Evolutionary conservation across 192 early-diverging fungal genomes (phyloP), one percentile per base, ranked within the genome.

Genomic region (Spizellomyces sp.): DNA sequence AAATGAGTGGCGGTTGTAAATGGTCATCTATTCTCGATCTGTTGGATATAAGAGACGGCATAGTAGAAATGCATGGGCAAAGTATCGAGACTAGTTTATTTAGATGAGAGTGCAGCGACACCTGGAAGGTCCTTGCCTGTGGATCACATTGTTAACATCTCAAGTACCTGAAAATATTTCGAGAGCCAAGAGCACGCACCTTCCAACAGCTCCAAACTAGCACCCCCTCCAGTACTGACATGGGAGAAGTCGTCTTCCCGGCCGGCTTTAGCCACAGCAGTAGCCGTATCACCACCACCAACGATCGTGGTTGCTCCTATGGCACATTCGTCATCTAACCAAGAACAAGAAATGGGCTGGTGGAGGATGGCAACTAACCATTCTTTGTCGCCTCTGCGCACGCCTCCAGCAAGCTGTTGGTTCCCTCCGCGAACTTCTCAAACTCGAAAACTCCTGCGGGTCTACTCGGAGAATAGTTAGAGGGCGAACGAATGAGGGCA

Each of bases 381-480:
- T 89, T 85, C 45, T 91, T 82, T 68, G 92, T 94, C 22, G 92
- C 95, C 61, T 85, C 81, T 59, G 92, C 89, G 46, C 94, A 90
- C 41, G 95, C 95, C 66, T 96, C 91, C 77, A 99, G 83, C 43
- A 89, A 84, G 36, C 81, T 66, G 80, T 89, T 92, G 67, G 96
- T 96, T 59, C 96, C 95, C 4, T 68, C 73, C 17, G 91, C 90
- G 76, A 99, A 99, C 75, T 90, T 92, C n/a, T 87, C 93, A 78
- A 92, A 96, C 86, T 99, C 96, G 81, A 99, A 99, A 45, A 99
- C 96, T 74, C 96, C 96, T 74, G 93, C 89, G 55, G 95, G 96
- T 45, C 78, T 69, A 61, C 8, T 43, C 15, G 8, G 50, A 45
- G 15, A 73, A 44, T 52, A 48, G 47, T 73, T 14, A 14, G 9